A percentile compares a stretch with the other conserved stretches of the same genome.
These are phyloP conservation scores for Rhodomyrtus tomentosa DNA, from an alignment of 345 rosid genomes.

Conservation along the genomic window DNA sequence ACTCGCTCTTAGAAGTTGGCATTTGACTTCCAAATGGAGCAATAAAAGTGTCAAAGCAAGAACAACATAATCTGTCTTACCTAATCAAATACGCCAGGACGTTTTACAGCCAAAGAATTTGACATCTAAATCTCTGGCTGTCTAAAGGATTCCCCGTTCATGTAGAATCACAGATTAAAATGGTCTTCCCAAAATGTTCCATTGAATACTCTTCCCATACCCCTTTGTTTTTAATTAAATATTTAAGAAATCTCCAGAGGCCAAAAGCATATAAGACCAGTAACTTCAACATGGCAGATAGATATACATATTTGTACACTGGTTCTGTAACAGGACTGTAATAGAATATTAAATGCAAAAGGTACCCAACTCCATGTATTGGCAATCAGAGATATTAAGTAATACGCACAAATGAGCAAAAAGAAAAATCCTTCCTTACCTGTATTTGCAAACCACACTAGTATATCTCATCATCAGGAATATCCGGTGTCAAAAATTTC, in stretches of 20 bases:
- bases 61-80: background rate
- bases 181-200: background rate
- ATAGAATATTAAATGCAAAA: background rate
- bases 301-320: background rate
- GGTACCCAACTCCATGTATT: background rate
- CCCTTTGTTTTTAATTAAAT: background rate
- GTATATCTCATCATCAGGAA: conserved; percentile 90
- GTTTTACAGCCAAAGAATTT: background rate
- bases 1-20: background rate
- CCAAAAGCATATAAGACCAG: background rate
- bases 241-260: background rate
- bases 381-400: background rate
- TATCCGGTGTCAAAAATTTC: conserved; percentile 79
- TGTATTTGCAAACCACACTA: conserved; percentile 8
- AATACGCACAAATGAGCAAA: background rate
- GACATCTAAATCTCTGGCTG: background rate
- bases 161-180: background rate
- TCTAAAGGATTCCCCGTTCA: background rate
- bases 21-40: background rate
- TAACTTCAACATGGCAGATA: background rate
- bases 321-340: background rate
- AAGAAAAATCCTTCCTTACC: conserved; percentile 14
- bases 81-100: background rate
- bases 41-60: background rate
- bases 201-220: background rate